Evolutionary conservation across 1,284 basidiomycete species (phyloP).

Genomic region (Cutaneotrichosporon sp.): DNA sequence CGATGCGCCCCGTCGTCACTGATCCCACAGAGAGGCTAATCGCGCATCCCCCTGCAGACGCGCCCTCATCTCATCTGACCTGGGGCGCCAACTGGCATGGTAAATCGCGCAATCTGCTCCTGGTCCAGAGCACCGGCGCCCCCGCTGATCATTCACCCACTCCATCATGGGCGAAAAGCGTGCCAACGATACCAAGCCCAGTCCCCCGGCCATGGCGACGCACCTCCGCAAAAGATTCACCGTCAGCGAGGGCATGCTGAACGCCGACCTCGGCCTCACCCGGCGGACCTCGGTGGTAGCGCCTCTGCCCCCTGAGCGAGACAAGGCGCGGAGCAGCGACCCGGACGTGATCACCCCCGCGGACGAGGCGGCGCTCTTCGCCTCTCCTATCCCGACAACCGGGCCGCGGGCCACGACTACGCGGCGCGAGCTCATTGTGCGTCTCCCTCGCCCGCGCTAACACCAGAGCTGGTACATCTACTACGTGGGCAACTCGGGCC

Average conservation of each 20-base stretch:
- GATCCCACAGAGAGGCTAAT: too few relatives aligned
- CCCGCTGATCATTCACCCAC: neutral
- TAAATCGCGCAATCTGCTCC: neutral
- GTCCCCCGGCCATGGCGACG: too few relatives aligned
- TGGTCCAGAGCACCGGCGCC: neutral
- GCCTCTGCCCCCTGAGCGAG: too few relatives aligned
- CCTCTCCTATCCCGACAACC: conserved; percentile 41
- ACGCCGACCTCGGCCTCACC: too few relatives aligned
- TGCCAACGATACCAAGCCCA: too few relatives aligned
- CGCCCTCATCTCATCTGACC: too few relatives aligned
- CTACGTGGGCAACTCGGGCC: conserved; percentile 49
- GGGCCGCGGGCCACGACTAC: conserved; percentile 44
- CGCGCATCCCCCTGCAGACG: too few relatives aligned
- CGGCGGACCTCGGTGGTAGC: too few relatives aligned
- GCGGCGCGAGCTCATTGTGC: conserved; percentile 44
- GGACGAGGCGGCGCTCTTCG: conserved; percentile 45
- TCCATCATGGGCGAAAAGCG: neutral
- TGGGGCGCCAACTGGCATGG: too few relatives aligned
- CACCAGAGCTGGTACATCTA: conserved; percentile 45
- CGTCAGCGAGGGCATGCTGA: too few relatives aligned
- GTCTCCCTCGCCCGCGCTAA: neutral
- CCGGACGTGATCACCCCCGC: neutral
- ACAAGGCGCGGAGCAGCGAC: neutral
- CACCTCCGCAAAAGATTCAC: too few relatives aligned
- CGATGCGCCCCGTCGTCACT: too few relatives aligned